phyloP scores from a whole-genome alignment of 305 asterid species.

The Rubia balearica region DNA sequence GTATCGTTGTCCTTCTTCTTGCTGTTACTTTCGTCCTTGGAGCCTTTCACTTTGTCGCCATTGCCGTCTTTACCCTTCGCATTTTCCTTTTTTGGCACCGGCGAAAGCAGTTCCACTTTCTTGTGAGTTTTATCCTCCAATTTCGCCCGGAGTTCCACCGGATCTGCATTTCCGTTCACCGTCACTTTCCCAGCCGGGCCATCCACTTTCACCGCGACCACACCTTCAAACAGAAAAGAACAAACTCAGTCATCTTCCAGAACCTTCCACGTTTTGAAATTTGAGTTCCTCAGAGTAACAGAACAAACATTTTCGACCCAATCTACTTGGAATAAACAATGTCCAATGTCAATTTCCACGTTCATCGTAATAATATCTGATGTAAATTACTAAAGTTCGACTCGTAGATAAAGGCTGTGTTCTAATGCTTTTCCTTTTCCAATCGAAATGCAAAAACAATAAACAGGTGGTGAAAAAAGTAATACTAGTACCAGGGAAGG shows the following conservation, averaged over 20 bases:
- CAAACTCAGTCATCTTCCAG: not conserved
- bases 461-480: not conserved
- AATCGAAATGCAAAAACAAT: not conserved
- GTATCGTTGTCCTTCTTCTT: slow-evolving; percentile 8
- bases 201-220: slow-evolving; percentile 41
- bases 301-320: not conserved
- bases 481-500: slow-evolving; percentile 36
- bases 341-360: too few species aligned
- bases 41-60: slow-evolving; percentile 16
- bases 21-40: slow-evolving; percentile 17
- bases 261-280: not conserved
- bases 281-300: not conserved
- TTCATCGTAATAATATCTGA: too few species aligned
- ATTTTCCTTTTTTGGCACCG: slow-evolving; percentile 36
- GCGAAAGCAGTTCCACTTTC: slow-evolving; percentile 56
- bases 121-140: slow-evolving; percentile 60
- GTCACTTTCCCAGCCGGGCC: slow-evolving; percentile 43
- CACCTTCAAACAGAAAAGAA: slow-evolving; percentile 35
- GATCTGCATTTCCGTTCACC: slow-evolving; percentile 70
- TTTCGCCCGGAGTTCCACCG: slow-evolving; percentile 51
- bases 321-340: not conserved
- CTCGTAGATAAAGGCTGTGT: too few species aligned
- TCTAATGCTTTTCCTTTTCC: too few species aligned
- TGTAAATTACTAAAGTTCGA: too few species aligned
- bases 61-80: slow-evolving; percentile 19